Base-by-base conservation (phyloP, 2,329 filamentous ascomycete genomes). In the Nigrospora oryzae region DNA sequence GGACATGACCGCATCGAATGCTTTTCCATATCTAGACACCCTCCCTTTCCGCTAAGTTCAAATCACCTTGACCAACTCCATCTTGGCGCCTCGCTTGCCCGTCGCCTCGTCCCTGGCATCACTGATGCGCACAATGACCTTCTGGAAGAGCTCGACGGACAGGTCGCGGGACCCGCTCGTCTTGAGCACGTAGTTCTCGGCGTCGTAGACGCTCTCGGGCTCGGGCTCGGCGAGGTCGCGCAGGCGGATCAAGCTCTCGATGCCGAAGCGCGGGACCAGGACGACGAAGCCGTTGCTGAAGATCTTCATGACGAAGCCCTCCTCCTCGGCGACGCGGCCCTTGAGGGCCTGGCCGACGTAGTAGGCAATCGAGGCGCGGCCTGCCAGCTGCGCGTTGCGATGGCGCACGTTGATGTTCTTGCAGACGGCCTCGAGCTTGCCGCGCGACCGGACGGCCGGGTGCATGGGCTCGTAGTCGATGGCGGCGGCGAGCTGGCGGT, bases 371-470 rank as follows among this genome's bases (percentile, higher is more conserved):
- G 86, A 93, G 23, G 93, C 91, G 48, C 93, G 83, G 33, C 91
- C 91, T 3, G 93, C 93, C 67, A 95, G 84, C 67, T 98, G 93
- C 31, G 93, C 93, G 65, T 98, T 98, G 59, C 93, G 88, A 65
- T 98, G 93, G 8, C 93, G 84, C 46, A 93, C 83, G 65, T 98
- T 98, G 77, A 98, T 96, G 69, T 98, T 98, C 66, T 89, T 90
- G 77, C 93, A 97, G 19, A 98, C 88, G 46, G 83, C 86, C 65
- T 97, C 90, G 45, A 98, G 82, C 55, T 89, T 88, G 53, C 82
- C 81, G 51, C 89, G 84, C 54, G 84, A 89, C 59, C 88, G 85
- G 46, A 94, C 77, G 39, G 83, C 84, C 8, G 88, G 76, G 60
- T 94, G 85, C n/a, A 93, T 75, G 35, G 83, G 73, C 69, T 90